phyloP scores from a whole-genome alignment of 2,329 filamentous ascomycete species.

The Cyphellophora europaea region DNA sequence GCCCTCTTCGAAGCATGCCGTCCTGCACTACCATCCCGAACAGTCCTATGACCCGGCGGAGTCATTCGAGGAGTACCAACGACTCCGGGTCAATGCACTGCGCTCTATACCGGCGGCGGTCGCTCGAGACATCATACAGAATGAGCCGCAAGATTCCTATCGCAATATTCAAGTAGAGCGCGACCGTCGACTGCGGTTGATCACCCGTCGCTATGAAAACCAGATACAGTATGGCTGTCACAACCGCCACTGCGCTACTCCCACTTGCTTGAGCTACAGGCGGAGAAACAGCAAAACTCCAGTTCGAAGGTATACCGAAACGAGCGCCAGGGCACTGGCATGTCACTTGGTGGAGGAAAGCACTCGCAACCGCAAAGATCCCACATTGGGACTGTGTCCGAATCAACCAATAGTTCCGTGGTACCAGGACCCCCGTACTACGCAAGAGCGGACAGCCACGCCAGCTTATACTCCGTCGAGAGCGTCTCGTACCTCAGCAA shows the following conservation, averaged over 20 bases:
- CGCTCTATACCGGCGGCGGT: background rate
- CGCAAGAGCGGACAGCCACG: background rate
- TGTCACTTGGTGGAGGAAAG: constrained; percentile 66
- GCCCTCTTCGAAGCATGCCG: too few species aligned
- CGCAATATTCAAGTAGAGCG: constrained; percentile 5
- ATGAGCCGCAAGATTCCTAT: background rate
- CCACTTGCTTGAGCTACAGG: constrained; percentile 73
- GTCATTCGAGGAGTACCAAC: constrained; percentile 1
- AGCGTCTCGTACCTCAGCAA: constrained; percentile 1
- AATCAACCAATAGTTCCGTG: constrained; percentile 18
- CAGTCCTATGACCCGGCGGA: too few species aligned
- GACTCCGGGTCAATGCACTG: constrained; percentile 1
- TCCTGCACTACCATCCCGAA: too few species aligned
- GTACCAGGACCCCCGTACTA: constrained; percentile 12
- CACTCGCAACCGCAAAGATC: constrained; percentile 45
- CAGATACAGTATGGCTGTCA: constrained; percentile 79
- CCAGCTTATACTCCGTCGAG: too few species aligned
- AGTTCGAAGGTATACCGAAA: constrained; percentile 67
- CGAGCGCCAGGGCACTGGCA: constrained; percentile 73
- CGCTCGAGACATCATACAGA: background rate
- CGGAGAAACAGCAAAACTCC: constrained; percentile 59
- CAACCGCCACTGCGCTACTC: constrained; percentile 56
- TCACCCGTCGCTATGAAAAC: constrained; percentile 47
- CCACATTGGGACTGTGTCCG: constrained; percentile 12
- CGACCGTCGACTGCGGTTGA: constrained; percentile 17